Percentiles rank a stretch among this genome's conserved stretches.
phyloP scores from a whole-genome alignment of 179 eudicot genomes.

The Dionaea muscipula region DNA sequence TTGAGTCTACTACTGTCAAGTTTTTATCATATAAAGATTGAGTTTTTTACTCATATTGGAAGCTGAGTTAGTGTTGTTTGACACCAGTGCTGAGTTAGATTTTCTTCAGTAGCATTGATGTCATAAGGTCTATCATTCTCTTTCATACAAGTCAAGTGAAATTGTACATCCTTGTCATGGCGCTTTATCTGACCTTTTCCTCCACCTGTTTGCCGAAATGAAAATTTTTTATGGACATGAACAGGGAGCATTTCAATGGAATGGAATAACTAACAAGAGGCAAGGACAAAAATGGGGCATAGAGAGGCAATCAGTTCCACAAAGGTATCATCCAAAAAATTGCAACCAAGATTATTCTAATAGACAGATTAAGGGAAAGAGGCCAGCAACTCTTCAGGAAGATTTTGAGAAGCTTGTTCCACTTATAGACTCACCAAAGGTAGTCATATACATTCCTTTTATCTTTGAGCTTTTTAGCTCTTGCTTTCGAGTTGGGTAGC shows the following conservation, averaged over 20 bases:
- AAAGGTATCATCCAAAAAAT: slow-evolving; percentile 27
- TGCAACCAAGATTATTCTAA: slow-evolving; percentile 15
- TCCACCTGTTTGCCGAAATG: neutral
- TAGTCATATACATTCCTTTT: slow-evolving; percentile 12
- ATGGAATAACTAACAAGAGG: slow-evolving; percentile 60
- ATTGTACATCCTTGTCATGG: neutral
- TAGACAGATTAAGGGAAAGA: slow-evolving; percentile 15
- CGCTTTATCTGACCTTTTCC: neutral
- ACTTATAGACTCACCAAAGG: slow-evolving; percentile 54
- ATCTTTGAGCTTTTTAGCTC: neutral
- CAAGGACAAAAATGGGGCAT: slow-evolving; percentile 63
- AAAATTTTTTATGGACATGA: slow-evolving; percentile 1
- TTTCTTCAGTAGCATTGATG: no score
- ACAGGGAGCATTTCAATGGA: slow-evolving; percentile 50
- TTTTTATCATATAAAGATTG: no score
- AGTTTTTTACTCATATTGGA: no score
- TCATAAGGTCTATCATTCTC: no score
- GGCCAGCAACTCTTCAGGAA: slow-evolving; percentile 6
- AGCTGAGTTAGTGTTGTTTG: no score
- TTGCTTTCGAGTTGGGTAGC: neutral
- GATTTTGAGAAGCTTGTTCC: slow-evolving; percentile 60
- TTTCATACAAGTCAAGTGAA: no score
- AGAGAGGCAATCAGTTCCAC: slow-evolving; percentile 27
- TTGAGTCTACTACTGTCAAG: neutral
- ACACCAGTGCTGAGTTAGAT: no score